Evolutionary conservation across 2,329 filamentous ascomycete species (phyloP).

Genomic region (Diplodia mutila): DNA sequence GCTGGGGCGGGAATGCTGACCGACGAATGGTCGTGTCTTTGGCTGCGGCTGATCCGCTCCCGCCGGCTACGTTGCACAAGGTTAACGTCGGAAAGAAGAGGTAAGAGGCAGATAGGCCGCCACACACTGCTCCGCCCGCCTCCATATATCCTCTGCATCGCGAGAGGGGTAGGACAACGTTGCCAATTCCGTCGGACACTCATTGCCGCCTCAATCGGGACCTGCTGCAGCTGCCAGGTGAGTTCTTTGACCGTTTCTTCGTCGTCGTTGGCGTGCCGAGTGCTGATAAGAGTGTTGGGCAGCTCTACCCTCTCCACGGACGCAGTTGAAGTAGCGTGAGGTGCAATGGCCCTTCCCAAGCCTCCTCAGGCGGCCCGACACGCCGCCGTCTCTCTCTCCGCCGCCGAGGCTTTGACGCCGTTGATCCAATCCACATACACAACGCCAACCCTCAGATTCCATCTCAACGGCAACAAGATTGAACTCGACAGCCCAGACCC

Average conservation of each 20-base stretch:
- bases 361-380: conserved; percentile 18
- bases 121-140: conserved; percentile 1
- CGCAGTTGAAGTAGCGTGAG: not conserved
- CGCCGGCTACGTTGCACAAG: not conserved
- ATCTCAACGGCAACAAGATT: conserved; percentile 86
- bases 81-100: conserved; percentile 6
- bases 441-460: conserved; percentile 73
- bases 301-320: not conserved
- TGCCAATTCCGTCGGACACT: not conserved
- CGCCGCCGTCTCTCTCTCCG: conserved; percentile 28
- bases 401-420: conserved; percentile 55
- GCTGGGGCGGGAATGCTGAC: conserved; percentile 5
- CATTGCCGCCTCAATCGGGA: not conserved
- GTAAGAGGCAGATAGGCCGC: not conserved
- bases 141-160: conserved; percentile 5
- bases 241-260: not conserved
- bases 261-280: not conserved
- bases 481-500: conserved; percentile 84
- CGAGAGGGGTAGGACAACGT: not conserved
- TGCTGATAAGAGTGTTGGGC: not conserved
- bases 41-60: conserved; percentile 12
- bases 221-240: not conserved
- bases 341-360: conserved; percentile 13
- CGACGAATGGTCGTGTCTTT: conserved; percentile 3
- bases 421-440: conserved; percentile 81